phyloP scores from a whole-genome alignment of 2,329 filamentous ascomycete genomes.

The Colletotrichum sp. region DNA sequence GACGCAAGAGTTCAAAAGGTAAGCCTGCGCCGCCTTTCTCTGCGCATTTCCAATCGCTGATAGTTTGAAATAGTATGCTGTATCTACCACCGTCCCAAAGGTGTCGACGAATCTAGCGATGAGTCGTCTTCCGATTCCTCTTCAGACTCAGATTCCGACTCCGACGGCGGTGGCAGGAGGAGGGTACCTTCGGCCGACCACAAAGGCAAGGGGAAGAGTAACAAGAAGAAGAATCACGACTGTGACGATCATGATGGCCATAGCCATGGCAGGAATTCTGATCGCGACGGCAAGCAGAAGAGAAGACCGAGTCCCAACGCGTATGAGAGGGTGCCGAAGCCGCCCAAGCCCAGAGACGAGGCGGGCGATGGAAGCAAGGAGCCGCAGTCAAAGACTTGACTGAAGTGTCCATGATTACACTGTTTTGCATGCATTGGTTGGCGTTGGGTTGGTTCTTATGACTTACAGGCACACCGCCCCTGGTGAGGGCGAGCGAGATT shows the following conservation, averaged over 20 bases:
- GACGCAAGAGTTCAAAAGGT: conserved; percentile 95
- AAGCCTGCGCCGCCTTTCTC: conserved; percentile 2
- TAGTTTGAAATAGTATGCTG: conserved; percentile 77
- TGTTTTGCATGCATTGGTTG: neutral
- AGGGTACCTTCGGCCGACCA: conserved; percentile 33
- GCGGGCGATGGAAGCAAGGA: conserved; percentile 24
- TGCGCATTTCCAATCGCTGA: neutral
- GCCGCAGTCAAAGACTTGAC: neutral
- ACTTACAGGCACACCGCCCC: neutral
- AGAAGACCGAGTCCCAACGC: conserved; percentile 75
- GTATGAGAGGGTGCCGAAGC: conserved; percentile 74
- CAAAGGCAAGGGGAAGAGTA: conserved; percentile 41
- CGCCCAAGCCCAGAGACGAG: conserved; percentile 39
- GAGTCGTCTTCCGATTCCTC: conserved; percentile 66
- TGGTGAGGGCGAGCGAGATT: neutral
- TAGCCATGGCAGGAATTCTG: conserved; percentile 26
- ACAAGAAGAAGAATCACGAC: conserved; percentile 36
- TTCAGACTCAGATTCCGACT: conserved; percentile 55
- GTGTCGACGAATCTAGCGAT: conserved; percentile 81
- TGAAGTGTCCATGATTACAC: neutral
- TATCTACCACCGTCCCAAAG: conserved; percentile 90
- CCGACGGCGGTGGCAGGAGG: conserved; percentile 38
- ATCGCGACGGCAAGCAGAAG: conserved; percentile 41
- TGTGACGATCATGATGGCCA: conserved; percentile 42
- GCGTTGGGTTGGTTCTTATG: neutral